Evolutionary conservation across 306 rosid species (phyloP).

Genomic region (Pachyrhizus erosus): DNA sequence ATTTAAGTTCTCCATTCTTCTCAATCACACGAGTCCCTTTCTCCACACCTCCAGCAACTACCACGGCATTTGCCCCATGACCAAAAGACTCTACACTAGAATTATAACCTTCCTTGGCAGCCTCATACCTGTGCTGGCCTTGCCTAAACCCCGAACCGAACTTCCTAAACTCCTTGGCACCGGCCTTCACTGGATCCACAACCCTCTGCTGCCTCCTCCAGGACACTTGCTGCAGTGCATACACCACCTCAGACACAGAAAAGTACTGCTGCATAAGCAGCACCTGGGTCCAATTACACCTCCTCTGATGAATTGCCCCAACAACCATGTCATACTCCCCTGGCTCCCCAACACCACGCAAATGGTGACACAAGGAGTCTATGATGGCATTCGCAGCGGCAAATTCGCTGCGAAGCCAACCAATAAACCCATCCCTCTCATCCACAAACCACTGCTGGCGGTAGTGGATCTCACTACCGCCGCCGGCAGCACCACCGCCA

Average conservation of each 20-base stretch:
- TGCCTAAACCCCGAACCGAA: constrained; percentile 50
- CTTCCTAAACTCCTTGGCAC: constrained; percentile 63
- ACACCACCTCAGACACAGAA: constrained; percentile 69
- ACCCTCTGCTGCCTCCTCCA: constrained; percentile 73
- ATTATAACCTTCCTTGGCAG: constrained; percentile 54
- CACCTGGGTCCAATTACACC: constrained; percentile 84
- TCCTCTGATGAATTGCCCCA: constrained; percentile 70
- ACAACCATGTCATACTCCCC: constrained; percentile 78
- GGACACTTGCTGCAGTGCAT: constrained; percentile 65
- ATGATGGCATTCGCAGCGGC: constrained; percentile 87
- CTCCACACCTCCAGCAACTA: constrained; percentile 46
- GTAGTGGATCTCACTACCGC: constrained; percentile 60
- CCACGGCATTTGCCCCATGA: constrained; percentile 49
- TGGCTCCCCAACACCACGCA: constrained; percentile 66
- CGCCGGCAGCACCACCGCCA: constrained; percentile 20
- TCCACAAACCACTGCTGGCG: constrained; percentile 82
- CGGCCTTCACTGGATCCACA: constrained; percentile 58
- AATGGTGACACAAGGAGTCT: constrained; percentile 75
- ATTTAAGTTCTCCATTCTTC: constrained; percentile 49
- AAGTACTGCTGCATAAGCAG: constrained; percentile 88
- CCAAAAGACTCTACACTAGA: constrained; percentile 51
- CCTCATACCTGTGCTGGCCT: constrained; percentile 56
- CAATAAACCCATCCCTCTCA: constrained; percentile 80
- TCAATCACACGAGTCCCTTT: constrained; percentile 48
- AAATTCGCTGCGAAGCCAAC: constrained; percentile 83